Percentiles rank a stretch among this genome's conserved stretches.
Evolutionary conservation across 306 rosid genomes (phyloP).

Genomic region (Medicago truncatula): DNA sequence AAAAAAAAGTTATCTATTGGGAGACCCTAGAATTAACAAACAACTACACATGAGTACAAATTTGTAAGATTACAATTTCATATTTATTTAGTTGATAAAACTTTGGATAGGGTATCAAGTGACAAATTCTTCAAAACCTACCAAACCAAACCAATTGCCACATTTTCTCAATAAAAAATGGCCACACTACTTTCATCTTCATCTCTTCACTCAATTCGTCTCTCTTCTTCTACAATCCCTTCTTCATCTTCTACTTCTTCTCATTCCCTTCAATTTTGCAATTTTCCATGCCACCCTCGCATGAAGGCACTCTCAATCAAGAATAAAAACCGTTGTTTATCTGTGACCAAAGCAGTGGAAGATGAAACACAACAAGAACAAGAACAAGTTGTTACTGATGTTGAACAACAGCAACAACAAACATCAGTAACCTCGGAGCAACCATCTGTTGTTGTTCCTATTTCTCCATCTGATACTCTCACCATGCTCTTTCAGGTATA

Average conservation of each 20-base stretch:
- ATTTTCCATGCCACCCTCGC: slow-evolving; percentile 40
- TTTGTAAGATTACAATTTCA: too few species aligned
- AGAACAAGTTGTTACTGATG: slow-evolving; percentile 34
- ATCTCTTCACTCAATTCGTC: slow-evolving; percentile 44
- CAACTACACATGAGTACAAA: too few species aligned
- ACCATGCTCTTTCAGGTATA: slow-evolving; percentile 86
- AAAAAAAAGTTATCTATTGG: too few species aligned
- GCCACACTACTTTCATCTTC: slow-evolving; percentile 55
- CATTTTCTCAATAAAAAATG: slow-evolving; percentile 48
- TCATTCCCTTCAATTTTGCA: slow-evolving; percentile 41
- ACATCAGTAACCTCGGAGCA: slow-evolving; percentile 46
- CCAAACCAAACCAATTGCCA: background rate
- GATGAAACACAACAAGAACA: slow-evolving; percentile 54
- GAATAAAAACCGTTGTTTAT: slow-evolving; percentile 41
- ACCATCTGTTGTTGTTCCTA: slow-evolving; percentile 73
- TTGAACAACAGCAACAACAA: slow-evolving; percentile 46
- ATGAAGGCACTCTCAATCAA: slow-evolving; percentile 21
- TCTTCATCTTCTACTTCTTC: slow-evolving; percentile 21
- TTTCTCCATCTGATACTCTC: slow-evolving; percentile 82
- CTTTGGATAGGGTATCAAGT: slow-evolving; percentile 4
- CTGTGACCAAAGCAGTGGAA: slow-evolving; percentile 48
- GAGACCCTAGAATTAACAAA: too few species aligned
- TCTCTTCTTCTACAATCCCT: slow-evolving; percentile 21
- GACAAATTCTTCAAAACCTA: background rate
- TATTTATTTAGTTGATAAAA: too few species aligned